Conservation (phyloP, 306 rosid species). For the Prunus mume region DNA sequence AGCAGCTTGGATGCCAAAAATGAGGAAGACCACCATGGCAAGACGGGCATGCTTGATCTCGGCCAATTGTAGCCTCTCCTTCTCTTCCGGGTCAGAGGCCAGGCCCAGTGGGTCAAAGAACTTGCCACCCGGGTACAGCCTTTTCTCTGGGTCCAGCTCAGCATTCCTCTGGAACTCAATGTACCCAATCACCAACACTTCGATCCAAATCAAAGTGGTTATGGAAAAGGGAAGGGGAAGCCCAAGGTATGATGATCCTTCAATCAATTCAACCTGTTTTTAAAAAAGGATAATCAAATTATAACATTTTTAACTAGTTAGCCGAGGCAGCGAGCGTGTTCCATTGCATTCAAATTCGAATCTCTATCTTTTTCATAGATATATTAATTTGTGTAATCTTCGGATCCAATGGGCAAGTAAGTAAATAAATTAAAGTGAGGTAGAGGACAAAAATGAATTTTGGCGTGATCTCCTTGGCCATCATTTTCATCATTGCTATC, state of each 20-base stretch:
- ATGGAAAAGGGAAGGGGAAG: constrained; percentile 68
- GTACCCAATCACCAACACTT: constrained; percentile 71
- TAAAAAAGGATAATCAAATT: neutral
- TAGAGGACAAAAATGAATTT: neutral
- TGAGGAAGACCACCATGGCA: constrained; percentile 76
- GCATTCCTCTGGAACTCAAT: constrained; percentile 80
- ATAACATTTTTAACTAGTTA: too few species aligned
- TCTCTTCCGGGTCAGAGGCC: constrained; percentile 58
- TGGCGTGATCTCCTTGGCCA: neutral
- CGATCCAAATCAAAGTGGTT: constrained; percentile 72
- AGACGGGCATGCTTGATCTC: constrained; percentile 78
- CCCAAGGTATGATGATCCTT: constrained; percentile 77
- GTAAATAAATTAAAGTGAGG: neutral
- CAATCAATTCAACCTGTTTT: constrained; percentile 71
- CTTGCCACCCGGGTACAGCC: constrained; percentile 75
- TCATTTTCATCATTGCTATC: neutral
- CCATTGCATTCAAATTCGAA: too few species aligned
- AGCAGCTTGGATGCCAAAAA: constrained; percentile 77
- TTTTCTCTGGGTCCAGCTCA: constrained; percentile 73
- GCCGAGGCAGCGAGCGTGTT: fast-evolving
- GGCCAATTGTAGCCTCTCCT: constrained; percentile 68
- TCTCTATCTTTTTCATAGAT: fast-evolving
- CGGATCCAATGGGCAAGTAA: neutral
- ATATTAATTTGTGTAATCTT: too few species aligned
- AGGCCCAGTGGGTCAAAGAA: constrained; percentile 76